phyloP scores from a whole-genome alignment of 1,139 yeast species.

The Lodderomyces parapsilosis region DNA sequence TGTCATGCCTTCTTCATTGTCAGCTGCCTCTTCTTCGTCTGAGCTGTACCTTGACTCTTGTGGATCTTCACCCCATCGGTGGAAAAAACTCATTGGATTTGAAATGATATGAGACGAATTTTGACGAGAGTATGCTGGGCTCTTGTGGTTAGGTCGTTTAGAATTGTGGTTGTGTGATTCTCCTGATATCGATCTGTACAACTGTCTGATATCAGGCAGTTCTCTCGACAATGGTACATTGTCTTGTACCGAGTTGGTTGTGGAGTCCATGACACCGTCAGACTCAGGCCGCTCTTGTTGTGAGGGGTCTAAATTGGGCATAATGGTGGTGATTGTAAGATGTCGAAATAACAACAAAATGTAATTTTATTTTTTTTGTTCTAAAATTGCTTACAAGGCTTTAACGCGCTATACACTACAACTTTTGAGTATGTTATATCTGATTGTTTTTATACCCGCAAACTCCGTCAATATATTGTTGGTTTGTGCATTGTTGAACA shows the following conservation, averaged over 20 bases:
- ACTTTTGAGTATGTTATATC: conserved; percentile 33
- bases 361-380: not conserved
- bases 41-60: conserved; percentile 4
- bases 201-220: not conserved
- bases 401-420: conserved; percentile 22
- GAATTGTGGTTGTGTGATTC: not conserved
- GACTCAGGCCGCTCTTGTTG: not conserved
- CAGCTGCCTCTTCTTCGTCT: conserved; percentile 2
- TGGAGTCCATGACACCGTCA: not conserved
- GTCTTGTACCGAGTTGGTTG: not conserved
- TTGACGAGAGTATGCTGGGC: not conserved
- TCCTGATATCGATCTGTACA: not conserved
- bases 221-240: not conserved
- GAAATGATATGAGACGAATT: conserved; percentile 1
- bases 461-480: conserved; percentile 22
- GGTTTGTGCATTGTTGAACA: conserved; percentile 34
- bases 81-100: not conserved
- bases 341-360: not conserved
- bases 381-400: no score
- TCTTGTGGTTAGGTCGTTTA: not conserved
- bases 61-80: conserved; percentile 2
- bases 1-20: not conserved
- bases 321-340: not conserved
- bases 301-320: not conserved
- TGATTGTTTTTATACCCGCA: conserved; percentile 37